phyloP scores from a whole-genome alignment of 2,329 filamentous ascomycete genomes.

The Penicillium brasilianum region DNA sequence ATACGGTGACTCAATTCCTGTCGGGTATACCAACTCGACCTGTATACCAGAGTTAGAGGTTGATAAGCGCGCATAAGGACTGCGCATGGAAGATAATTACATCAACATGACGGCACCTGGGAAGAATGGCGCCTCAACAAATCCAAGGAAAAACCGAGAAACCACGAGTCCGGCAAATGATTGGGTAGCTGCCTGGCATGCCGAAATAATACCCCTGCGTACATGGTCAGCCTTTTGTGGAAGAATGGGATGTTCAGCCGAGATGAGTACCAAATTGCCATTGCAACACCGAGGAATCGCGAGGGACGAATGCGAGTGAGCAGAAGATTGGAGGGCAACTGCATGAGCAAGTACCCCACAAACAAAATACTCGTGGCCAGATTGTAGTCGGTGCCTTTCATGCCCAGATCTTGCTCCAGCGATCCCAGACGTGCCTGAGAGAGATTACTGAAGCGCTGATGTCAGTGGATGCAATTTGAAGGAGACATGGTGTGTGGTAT shows the following conservation, averaged over 20 bases:
- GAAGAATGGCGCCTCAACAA: constrained; percentile 56
- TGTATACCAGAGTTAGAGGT: constrained; percentile 8
- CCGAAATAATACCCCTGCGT: constrained; percentile 39
- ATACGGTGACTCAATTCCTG: constrained; percentile 57
- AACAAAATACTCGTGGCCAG: constrained; percentile 61
- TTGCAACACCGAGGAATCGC: constrained; percentile 55
- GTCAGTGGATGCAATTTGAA: background rate
- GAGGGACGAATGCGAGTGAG: constrained; percentile 61
- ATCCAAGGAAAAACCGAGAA: constrained; percentile 49
- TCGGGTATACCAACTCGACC: constrained; percentile 70
- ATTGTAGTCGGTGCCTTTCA: constrained; percentile 64
- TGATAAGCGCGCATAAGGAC: background rate
- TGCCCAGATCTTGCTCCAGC: constrained; percentile 59
- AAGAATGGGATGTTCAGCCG: background rate
- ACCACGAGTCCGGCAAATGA: constrained; percentile 50
- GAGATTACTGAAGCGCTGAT: constrained; percentile 48
- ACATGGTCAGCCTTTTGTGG: background rate
- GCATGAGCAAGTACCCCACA: constrained; percentile 65
- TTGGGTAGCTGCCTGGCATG: constrained; percentile 42
- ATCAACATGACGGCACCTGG: constrained; percentile 68
- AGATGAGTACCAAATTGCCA: constrained; percentile 36
- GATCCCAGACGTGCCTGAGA: constrained; percentile 61
- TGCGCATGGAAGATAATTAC: constrained; percentile 11
- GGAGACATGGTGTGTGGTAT: background rate
- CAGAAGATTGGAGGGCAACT: constrained; percentile 65